Evolutionary conservation across 768 basidiomycete genomes (phyloP), one percentile per base, ranked within the genome.

Genomic region (Cystobasidium tubakii): DNA sequence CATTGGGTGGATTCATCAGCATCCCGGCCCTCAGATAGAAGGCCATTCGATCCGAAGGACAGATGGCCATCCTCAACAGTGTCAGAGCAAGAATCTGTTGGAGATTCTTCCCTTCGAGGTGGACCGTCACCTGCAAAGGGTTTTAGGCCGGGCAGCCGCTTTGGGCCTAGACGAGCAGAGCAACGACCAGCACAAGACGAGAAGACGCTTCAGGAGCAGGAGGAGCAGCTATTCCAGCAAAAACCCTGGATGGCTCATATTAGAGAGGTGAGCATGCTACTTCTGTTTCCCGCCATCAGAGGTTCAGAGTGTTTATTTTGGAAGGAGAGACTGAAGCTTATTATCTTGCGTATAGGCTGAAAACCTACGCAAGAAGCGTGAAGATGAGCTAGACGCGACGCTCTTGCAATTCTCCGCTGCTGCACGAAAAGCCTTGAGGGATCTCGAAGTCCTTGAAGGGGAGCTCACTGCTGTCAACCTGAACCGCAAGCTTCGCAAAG

Each of bases 371-470:
- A n/a, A 33, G 1, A 42, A 23, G 19, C 69, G 69, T 23, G 21
- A 57, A 1, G 29, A 9, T 3, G 25, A 71, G 1, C 12, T 71
- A 21, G 50, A 71, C 29, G 4, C 27, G 9, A 31, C 23, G 13
- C 29, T 23, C 25, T 15, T 71, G 6, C 2, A 71, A 13, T 9
- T 31, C 60, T 46, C 69, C 9, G 36, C 23, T 25, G 34, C 12
- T 1, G 33, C 54, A 13, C 50, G 69, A n/a, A 55, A 39, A 60
- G 69, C 69, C 39, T 55, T 71, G 21, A 2, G 69, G n/a, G 69
- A 71, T 13, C 69, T 71, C 34, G 69, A 71, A 29, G 10, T 71
- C 15, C 25, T 71, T 13, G 53, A 71, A 44, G 69, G 50, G 10
- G 69, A 71, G 25, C 33, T 34, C 17, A 27, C 42, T 27, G 66